Evolutionary conservation across 2,329 filamentous ascomycete genomes (phyloP).

Genomic region (Lasiodiplodia citricola): DNA sequence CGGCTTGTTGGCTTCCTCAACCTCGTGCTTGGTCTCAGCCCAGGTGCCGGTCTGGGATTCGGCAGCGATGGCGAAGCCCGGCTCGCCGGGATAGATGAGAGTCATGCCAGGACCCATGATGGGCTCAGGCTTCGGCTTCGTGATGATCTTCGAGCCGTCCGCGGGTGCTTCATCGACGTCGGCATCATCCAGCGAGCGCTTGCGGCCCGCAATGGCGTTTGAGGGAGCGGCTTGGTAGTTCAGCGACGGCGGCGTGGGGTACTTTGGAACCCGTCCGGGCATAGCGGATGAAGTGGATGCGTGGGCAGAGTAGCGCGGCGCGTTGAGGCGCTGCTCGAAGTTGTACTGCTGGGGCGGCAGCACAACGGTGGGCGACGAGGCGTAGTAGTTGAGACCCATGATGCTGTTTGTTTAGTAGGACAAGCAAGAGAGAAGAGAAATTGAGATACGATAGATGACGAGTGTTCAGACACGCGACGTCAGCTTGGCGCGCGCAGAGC

Average conservation of each 20-base stretch:
- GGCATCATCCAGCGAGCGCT: slow-evolving; percentile 78
- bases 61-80: slow-evolving; percentile 64
- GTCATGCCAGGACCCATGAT: slow-evolving; percentile 75
- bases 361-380: slow-evolving; percentile 54
- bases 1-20: slow-evolving; percentile 51
- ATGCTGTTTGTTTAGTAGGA: slow-evolving; percentile 48
- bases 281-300: slow-evolving; percentile 42
- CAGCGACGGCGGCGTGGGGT: slow-evolving; percentile 49
- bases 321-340: slow-evolving; percentile 35
- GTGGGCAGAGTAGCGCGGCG: slow-evolving; percentile 31
- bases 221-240: slow-evolving; percentile 49
- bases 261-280: slow-evolving; percentile 43
- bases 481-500: slow-evolving; percentile 25
- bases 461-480: slow-evolving; percentile 20
- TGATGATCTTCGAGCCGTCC: slow-evolving; percentile 55
- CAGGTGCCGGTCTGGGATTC: slow-evolving; percentile 74
- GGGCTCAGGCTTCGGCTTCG: slow-evolving; percentile 68
- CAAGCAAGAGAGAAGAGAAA: slow-evolving; percentile 27
- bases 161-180: slow-evolving; percentile 65
- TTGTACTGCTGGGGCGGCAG: slow-evolving; percentile 48
- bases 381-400: slow-evolving; percentile 53
- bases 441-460: slow-evolving; percentile 19
- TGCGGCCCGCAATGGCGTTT: slow-evolving; percentile 65
- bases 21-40: slow-evolving; percentile 69
- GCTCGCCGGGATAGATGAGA: slow-evolving; percentile 68